Conservation (phyloP, 1,139 yeast genomes). For the Diutina rugosa region DNA sequence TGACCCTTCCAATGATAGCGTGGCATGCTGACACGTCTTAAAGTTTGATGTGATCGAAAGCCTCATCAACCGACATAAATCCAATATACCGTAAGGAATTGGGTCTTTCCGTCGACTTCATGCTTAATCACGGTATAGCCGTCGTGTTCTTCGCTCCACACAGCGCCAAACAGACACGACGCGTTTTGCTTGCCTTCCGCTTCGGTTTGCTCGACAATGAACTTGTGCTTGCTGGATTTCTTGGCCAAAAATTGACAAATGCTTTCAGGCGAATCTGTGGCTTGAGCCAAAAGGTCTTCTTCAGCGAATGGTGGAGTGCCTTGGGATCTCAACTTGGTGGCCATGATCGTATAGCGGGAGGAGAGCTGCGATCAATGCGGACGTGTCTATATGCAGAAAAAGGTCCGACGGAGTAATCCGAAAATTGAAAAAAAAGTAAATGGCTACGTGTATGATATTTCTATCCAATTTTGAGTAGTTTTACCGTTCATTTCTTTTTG, state of each 20-base stretch:
- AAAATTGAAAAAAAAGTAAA: too few species aligned
- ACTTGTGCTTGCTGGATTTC: constrained; percentile 8
- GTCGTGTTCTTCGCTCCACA: constrained; percentile 21
- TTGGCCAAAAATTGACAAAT: background rate
- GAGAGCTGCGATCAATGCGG: constrained; percentile 3
- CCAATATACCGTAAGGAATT: constrained; percentile 7
- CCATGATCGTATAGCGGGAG: background rate
- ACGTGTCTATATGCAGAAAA: background rate
- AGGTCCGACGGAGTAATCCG: background rate
- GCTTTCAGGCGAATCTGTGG: background rate
- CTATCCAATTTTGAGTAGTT: too few species aligned
- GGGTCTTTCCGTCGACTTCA: constrained; percentile 1
- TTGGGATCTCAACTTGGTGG: background rate
- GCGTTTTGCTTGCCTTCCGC: constrained; percentile 6
- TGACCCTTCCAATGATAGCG: too few species aligned
- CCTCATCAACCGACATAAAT: constrained; percentile 3
- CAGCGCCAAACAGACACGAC: constrained; percentile 17
- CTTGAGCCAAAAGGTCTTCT: background rate
- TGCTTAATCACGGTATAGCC: background rate
- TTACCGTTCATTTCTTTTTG: too few species aligned
- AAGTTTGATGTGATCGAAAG: too few species aligned
- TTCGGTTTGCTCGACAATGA: constrained; percentile 7
- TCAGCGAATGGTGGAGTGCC: background rate
- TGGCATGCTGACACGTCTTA: too few species aligned
- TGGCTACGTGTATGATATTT: too few species aligned